Base-by-base conservation (phyloP, 345 rosid species). In the Citrus unshiu region DNA sequence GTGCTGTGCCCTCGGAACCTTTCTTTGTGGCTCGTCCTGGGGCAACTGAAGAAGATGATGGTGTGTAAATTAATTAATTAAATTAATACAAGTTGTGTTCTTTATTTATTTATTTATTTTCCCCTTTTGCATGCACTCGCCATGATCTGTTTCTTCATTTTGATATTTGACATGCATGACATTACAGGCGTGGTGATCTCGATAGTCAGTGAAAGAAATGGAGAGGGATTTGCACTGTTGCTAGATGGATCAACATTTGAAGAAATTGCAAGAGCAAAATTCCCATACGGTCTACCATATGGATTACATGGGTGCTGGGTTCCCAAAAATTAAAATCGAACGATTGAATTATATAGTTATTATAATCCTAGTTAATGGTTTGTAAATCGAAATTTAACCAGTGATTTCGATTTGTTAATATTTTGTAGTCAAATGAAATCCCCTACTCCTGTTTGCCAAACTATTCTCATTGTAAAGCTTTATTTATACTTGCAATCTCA, bases 251-350 rank as follows among this genome's bases (percentile, higher is more conserved):
- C 87, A 61, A 88, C 94, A 34, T 95, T 95, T 68, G 87, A 92
- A 86, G 99, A 93, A 85, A 90, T 93, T 80, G 98, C 98, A 40
- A 90, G 96, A 85, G 99, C 98, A 69, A 92, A 86, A 84, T 92
- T 95, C 81, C 98, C 99, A 60, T 91, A 93, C 39, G 97, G 97
- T 59, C 91, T 95, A 67, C 99, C 99, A 14, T 95, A 93, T 69
- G 99, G 99, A 6, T 82, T 95, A 32, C 99, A 95, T 85, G 99
- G 99, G 70, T 92, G 98, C 80, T 95, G 98, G 99, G 90, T 95
- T 24, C 98, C 98, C 1, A 92, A 88, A 63, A 78, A 70, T 13
- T 77, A 71, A 81, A 49, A 68, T 37, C 25, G 3, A 65, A 2
- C 69, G 35, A 65, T 19, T 22, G 27, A 59, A 59, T 59, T 18